phyloP scores from a whole-genome alignment of 2,329 filamentous ascomycete genomes.

The Fusarium begoniae region DNA sequence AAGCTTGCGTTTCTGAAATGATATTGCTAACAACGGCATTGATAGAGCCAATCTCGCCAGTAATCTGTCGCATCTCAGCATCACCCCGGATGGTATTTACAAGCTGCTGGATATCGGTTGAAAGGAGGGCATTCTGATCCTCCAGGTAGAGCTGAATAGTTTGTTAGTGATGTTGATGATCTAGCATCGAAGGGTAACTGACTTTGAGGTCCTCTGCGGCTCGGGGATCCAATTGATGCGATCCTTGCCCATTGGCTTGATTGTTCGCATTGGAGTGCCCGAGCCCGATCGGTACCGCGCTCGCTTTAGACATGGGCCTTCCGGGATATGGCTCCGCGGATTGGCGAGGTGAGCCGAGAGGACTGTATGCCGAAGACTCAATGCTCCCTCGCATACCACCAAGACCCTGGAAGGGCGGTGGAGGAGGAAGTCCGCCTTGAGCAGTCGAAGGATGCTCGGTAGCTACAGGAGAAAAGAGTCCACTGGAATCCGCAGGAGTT shows the following conservation, averaged over 20 bases:
- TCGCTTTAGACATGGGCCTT: conserved; percentile 39
- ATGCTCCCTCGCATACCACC: conserved; percentile 67
- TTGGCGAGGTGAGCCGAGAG: conserved; percentile 73
- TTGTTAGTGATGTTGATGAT: conserved; percentile 2
- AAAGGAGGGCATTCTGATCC: conserved; percentile 81
- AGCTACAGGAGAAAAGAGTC: conserved; percentile 72
- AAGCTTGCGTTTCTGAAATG: conserved; percentile 69
- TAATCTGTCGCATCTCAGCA: conserved; percentile 70
- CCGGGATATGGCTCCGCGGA: conserved; percentile 58
- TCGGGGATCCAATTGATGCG: conserved; percentile 51
- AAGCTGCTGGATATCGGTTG: conserved; percentile 83
- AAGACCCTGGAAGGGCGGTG: conserved; percentile 67
- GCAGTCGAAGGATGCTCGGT: conserved; percentile 47
- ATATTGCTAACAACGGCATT: conserved; percentile 76
- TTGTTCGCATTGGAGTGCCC: conserved; percentile 49
- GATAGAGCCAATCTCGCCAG: conserved; percentile 76
- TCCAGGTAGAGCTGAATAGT: conserved; percentile 75
- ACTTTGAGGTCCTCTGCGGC: conserved; percentile 61
- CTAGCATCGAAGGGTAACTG: conserved; percentile 1
- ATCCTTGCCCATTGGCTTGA: conserved; percentile 51
- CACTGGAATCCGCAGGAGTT: conserved; percentile 72
- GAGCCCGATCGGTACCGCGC: conserved; percentile 51
- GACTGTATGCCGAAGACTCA: conserved; percentile 79
- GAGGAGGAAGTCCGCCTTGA: conserved; percentile 58
- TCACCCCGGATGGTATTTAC: conserved; percentile 76